Evolutionary conservation across 192 early-diverging fungal genomes (phyloP).

Genomic region (Obelidium mucronatum): DNA sequence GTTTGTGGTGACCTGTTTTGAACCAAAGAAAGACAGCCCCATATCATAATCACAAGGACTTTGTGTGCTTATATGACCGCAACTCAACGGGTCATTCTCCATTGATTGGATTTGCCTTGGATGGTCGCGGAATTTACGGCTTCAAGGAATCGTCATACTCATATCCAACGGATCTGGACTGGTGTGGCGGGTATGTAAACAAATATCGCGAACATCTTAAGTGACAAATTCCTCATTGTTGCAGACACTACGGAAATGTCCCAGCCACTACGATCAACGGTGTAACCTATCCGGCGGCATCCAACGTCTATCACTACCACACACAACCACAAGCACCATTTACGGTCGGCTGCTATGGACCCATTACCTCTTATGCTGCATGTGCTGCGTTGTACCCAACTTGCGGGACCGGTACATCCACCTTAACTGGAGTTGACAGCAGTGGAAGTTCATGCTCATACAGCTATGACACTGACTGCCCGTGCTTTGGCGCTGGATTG

Average conservation of each 20-base stretch:
- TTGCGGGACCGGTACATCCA: constrained; percentile 4
- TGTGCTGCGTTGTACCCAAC: constrained; percentile 11
- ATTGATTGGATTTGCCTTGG: constrained; percentile 18
- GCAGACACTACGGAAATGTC: constrained; percentile 11
- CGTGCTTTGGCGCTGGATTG: neutral
- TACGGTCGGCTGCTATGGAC: constrained; percentile 8
- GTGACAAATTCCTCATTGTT: neutral
- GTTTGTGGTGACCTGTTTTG: too few species aligned
- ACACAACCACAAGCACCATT: neutral
- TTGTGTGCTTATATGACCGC: constrained; percentile 1
- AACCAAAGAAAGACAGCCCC: too few species aligned
- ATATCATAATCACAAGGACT: neutral
- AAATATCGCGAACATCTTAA: neutral
- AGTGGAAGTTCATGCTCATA: neutral
- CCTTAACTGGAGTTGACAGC: constrained; percentile 3
- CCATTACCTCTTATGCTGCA: neutral
- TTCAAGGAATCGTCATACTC: neutral
- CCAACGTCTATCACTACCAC: constrained; percentile 25
- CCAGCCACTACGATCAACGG: constrained; percentile 8
- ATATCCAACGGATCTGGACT: constrained; percentile 23
- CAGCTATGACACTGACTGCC: constrained; percentile 21
- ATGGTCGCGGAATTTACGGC: constrained; percentile 22
- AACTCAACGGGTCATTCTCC: constrained; percentile 5
- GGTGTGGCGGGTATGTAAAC: neutral
- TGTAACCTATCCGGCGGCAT: constrained; percentile 16